phyloP scores from a whole-genome alignment of 441 rosid genomes.

The Bruguiera hainesii region DNA sequence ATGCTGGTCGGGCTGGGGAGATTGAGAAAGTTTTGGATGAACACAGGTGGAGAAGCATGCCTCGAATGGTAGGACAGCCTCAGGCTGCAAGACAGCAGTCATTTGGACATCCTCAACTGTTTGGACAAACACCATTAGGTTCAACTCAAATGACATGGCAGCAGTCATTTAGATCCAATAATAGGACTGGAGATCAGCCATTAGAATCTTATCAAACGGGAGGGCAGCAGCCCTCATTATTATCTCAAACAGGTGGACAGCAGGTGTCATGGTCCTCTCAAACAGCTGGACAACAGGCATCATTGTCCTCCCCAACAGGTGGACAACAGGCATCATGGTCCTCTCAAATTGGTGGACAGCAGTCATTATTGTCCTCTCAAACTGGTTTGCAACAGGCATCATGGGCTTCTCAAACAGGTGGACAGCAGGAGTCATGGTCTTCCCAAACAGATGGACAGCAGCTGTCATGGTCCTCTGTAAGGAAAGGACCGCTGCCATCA shows the following conservation, averaged over 20 bases:
- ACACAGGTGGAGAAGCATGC: constrained; percentile 38
- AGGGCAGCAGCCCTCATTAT: constrained; percentile 11
- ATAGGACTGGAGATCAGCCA: constrained; percentile 1
- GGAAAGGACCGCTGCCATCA: constrained; percentile 26
- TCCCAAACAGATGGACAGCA: constrained; percentile 16
- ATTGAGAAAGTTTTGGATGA: constrained; percentile 53
- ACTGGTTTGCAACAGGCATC: constrained; percentile 15
- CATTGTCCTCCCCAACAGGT: constrained; percentile 10
- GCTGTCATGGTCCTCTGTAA: constrained; percentile 23
- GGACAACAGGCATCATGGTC: background rate
- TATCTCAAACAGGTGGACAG: constrained; percentile 2
- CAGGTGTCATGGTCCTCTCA: constrained; percentile 9
- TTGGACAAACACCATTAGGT: constrained; percentile 13
- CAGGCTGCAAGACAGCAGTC: constrained; percentile 19
- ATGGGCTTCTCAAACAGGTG: constrained; percentile 8
- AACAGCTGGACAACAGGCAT: constrained; percentile 6
- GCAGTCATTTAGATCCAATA: constrained; percentile 2
- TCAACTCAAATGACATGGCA: constrained; percentile 5
- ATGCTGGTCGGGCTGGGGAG: constrained; percentile 58
- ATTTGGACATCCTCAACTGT: constrained; percentile 8
- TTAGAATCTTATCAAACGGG: constrained; percentile 14
- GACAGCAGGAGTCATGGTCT: constrained; percentile 28
- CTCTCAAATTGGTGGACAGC: constrained; percentile 20
- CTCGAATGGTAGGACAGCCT: constrained; percentile 29
- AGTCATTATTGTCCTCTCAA: constrained; percentile 23